Evolutionary conservation across 768 basidiomycete genomes (phyloP), one percentile per base, ranked within the genome.

Genomic region (Russula griseocarnosa): DNA sequence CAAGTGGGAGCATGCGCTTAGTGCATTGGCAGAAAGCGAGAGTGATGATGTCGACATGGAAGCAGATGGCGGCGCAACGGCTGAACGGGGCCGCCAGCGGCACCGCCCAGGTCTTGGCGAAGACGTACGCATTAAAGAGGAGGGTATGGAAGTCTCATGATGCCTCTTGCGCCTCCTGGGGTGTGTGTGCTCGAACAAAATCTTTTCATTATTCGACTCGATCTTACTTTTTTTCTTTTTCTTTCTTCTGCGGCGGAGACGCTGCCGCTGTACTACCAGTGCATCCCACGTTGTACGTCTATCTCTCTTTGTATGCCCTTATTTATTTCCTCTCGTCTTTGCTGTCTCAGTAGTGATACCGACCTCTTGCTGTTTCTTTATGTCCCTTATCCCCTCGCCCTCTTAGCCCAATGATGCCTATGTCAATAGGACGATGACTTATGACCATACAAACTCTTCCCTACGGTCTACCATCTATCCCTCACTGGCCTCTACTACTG

Each of bases 71-170:
- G 22, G 42, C 34, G n/a, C 52, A 24, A 28, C 58, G 26, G 55
- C 47, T 22, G 66, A 65, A 38, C 62, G 66, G 10, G 66, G 57
- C 34, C 63, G 66, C 16, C 63, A 64, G 18, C 62, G 65, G 56
- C 63, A 66, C 56, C 66, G 66, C 24, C 5, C 26, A 6, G 55
- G 65, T 13, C 55, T 58, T 44, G 55, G 51, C 0, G 66, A 66
- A 36, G 66, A 59, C 52, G 53, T 66, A 40, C 66, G 58, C 51
- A 38, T 66, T 28, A 66, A 66, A 49, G 57, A 66, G 53, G 66
- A 66, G 58, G 66, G 66, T 13, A 66, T 66, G 66, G 66, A 66
- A 40, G 63, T 66, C 34, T 66, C 66, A 55, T 66, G 66, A 66
- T 49, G 22, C n/a, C 24, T 18, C n/a, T 49, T 32, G 57, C 52